phyloP scores from a whole-genome alignment of 2,329 filamentous ascomycete genomes.

The Fusarium sp. region DNA sequence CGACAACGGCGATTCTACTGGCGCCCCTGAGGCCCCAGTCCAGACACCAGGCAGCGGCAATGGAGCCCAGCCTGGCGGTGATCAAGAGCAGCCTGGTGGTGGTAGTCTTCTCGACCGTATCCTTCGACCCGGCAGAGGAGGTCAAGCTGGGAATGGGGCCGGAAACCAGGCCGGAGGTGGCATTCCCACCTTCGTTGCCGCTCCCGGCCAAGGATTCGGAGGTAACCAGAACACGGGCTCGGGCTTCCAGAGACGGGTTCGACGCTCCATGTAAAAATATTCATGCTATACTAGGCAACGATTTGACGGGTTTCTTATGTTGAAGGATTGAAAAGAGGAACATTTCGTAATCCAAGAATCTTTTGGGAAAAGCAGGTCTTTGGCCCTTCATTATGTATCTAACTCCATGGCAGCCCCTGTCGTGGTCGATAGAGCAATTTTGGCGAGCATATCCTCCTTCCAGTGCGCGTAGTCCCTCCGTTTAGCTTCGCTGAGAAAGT shows the following conservation, averaged over 20 bases:
- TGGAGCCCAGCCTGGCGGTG: neutral
- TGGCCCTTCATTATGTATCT: conserved; percentile 47
- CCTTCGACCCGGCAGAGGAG: neutral
- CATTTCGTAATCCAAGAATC: conserved; percentile 41
- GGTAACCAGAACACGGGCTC: conserved; percentile 8
- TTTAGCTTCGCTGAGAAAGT: conserved; percentile 75
- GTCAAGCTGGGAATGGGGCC: neutral
- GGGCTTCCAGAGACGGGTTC: conserved; percentile 32
- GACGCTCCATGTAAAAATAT: conserved; percentile 21
- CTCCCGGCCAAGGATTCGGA: conserved; percentile 29
- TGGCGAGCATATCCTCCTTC: conserved; percentile 70
- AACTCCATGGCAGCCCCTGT: conserved; percentile 52
- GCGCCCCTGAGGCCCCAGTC: conserved; percentile 4
- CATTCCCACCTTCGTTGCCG: conserved; percentile 35
- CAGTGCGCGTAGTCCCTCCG: conserved; percentile 72
- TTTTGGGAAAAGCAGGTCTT: conserved; percentile 45
- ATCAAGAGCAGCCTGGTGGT: conserved; percentile 2
- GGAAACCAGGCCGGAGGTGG: conserved; percentile 7
- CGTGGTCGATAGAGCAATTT: conserved; percentile 62
- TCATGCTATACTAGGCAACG: conserved; percentile 15
- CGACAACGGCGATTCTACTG: conserved; percentile 11
- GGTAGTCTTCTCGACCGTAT: neutral
- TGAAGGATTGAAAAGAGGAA: conserved; percentile 32
- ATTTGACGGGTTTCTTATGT: conserved; percentile 16
- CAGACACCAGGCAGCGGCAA: conserved; percentile 5